Percentiles rank a stretch among this genome's conserved stretches.
Evolutionary conservation across 2,329 filamentous ascomycete genomes (phyloP).

Genomic region (Colletotrichum neosansevieriae): DNA sequence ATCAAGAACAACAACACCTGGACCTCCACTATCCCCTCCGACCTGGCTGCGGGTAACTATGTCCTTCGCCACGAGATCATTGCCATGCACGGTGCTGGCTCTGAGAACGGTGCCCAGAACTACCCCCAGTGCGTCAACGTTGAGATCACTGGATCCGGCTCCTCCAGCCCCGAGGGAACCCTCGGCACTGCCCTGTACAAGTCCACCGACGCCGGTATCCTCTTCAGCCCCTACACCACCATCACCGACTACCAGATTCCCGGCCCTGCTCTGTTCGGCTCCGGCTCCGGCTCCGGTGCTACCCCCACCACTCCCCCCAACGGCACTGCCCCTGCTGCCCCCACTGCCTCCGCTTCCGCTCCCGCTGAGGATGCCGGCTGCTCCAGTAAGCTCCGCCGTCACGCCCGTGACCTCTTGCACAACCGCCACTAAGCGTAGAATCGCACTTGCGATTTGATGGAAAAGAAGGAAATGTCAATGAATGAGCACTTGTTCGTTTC

Average conservation of each 20-base stretch:
- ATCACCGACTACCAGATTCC: conserved; percentile 48
- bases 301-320: conserved; percentile 37
- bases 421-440: conserved; percentile 25
- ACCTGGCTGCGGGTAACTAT: conserved; percentile 55
- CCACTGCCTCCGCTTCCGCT: conserved; percentile 5
- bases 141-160: conserved; percentile 56
- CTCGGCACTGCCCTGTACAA: conserved; percentile 48
- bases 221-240: conserved; percentile 49
- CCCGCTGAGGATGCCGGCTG: conserved; percentile 19
- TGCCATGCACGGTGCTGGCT: conserved; percentile 58
- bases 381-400: conserved; percentile 25
- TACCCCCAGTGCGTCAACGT: conserved; percentile 66
- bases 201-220: conserved; percentile 47
- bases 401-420: conserved; percentile 34
- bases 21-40: conserved; percentile 49
- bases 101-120: conserved; percentile 61
- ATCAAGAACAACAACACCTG: conserved; percentile 53
- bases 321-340: conserved; percentile 10
- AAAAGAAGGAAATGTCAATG: conserved; percentile 16
- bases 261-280: conserved; percentile 44
- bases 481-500: conserved; percentile 32
- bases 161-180: conserved; percentile 48
- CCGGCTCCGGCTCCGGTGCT: conserved; percentile 42
- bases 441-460: not conserved
- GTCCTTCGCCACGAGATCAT: conserved; percentile 66